Evolutionary conservation across 2,329 filamentous ascomycete genomes (phyloP).

Genomic region (Coleophoma crateriformis): DNA sequence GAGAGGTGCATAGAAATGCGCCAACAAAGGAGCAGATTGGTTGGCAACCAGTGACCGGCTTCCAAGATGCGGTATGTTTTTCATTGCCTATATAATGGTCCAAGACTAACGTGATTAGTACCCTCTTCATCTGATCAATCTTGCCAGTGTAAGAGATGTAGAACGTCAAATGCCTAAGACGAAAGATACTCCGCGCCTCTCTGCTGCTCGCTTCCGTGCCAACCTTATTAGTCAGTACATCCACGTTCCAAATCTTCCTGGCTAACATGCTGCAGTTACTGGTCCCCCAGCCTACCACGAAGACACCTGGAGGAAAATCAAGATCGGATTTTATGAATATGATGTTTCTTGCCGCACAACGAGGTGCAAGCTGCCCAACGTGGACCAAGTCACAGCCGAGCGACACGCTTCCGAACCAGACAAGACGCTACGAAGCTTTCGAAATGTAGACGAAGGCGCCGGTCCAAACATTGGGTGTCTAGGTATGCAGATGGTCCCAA

Average conservation of each 20-base stretch:
- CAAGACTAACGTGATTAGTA: constrained; percentile 42
- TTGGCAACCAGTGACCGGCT: constrained; percentile 60
- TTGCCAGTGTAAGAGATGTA: constrained; percentile 58
- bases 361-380: constrained; percentile 67
- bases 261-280: constrained; percentile 39
- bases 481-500: constrained; percentile 61
- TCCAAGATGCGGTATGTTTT: constrained; percentile 62
- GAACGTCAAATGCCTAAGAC: constrained; percentile 49
- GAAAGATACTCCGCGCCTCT: constrained; percentile 43
- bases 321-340: constrained; percentile 45
- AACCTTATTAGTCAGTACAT: constrained; percentile 58
- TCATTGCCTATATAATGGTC: not conserved
- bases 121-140: constrained; percentile 62
- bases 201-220: constrained; percentile 60
- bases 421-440: constrained; percentile 48
- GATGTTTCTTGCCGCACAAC: constrained; percentile 60
- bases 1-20: constrained; percentile 56
- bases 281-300: constrained; percentile 62
- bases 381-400: constrained; percentile 44
- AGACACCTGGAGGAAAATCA: constrained; percentile 62
- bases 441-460: constrained; percentile 56
- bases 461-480: constrained; percentile 48
- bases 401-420: constrained; percentile 45
- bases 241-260: not conserved
- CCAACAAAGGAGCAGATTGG: constrained; percentile 52